A percentile compares a stretch with the other conserved stretches of the same genome.
Evolutionary conservation across 73 alveolate genomes (phyloP).

Genomic region (Blepharisma stoltei): DNA sequence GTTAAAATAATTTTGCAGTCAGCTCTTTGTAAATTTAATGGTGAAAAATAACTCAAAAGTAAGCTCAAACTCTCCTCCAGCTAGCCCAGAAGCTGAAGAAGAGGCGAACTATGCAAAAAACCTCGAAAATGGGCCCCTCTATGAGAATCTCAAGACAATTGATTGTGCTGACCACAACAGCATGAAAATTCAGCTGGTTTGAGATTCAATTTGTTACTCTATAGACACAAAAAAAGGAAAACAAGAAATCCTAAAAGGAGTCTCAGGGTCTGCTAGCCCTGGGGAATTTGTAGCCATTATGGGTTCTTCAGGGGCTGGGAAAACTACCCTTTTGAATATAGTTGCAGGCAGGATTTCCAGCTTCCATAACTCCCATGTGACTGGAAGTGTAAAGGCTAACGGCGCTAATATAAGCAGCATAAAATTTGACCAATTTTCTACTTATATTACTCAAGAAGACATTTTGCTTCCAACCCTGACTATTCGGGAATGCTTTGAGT

Average conservation of each 20-base stretch:
- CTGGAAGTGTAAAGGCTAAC: neutral
- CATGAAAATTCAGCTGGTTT: too few species aligned
- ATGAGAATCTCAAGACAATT: too few species aligned
- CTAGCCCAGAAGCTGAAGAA: too few species aligned
- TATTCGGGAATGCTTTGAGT: slow-evolving; percentile 49
- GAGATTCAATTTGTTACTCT: too few species aligned
- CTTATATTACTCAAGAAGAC: slow-evolving; percentile 62
- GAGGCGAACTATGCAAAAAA: too few species aligned
- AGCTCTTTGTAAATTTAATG: too few species aligned
- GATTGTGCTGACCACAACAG: too few species aligned
- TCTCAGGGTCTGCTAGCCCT: slow-evolving; percentile 37
- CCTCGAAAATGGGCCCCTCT: too few species aligned
- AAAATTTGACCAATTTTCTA: slow-evolving; percentile 36
- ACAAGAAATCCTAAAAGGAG: slow-evolving; percentile 34
- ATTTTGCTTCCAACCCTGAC: slow-evolving; percentile 43
- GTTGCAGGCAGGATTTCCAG: slow-evolving; percentile 31
- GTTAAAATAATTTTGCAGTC: too few species aligned
- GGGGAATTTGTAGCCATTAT: slow-evolving; percentile 36
- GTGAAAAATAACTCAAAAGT: too few species aligned
- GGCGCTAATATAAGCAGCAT: neutral
- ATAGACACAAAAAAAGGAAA: neutral
- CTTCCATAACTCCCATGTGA: neutral
- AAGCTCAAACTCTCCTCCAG: too few species aligned
- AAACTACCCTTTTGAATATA: slow-evolving; percentile 66
- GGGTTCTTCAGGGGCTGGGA: slow-evolving; percentile 71